Percentiles rank a stretch among this genome's conserved stretches.
Evolutionary conservation across 768 basidiomycete species (phyloP).

Genomic region (Lentinula edodes): DNA sequence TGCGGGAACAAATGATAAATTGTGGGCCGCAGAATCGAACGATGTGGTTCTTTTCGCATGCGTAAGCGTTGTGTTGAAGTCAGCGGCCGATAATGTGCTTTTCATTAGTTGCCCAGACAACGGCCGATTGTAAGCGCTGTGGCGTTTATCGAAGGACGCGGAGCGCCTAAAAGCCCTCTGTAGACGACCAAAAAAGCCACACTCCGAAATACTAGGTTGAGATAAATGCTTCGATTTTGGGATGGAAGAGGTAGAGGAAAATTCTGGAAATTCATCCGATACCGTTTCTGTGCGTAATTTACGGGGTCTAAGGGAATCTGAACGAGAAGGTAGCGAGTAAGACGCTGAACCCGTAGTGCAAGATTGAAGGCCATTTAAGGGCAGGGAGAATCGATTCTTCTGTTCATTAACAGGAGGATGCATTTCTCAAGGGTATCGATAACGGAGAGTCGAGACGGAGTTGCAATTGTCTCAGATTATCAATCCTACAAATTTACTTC

Average conservation of each 20-base stretch:
- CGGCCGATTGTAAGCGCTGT: not conserved
- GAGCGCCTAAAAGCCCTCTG: not conserved
- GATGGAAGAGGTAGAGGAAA: not conserved
- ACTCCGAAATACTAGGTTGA: not conserved
- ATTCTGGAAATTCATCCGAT: not conserved
- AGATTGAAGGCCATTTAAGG: too few species aligned
- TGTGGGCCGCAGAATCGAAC: not conserved
- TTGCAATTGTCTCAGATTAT: too few species aligned
- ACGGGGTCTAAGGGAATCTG: too few species aligned
- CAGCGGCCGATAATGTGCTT: not conserved
- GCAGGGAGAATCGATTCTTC: too few species aligned
- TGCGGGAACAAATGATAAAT: not conserved
- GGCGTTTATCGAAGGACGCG: not conserved
- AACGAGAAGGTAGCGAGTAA: too few species aligned
- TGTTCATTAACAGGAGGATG: too few species aligned
- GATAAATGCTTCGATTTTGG: not conserved
- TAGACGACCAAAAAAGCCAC: not conserved
- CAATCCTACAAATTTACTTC: too few species aligned
- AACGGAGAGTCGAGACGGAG: too few species aligned
- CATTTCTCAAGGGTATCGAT: too few species aligned
- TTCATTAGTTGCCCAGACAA: conserved; percentile 1
- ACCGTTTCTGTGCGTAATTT: too few species aligned
- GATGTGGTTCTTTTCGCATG: not conserved
- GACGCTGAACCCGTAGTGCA: too few species aligned
- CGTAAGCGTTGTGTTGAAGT: not conserved